These are phyloP conservation scores for Rusavskia elegans DNA, from an alignment of 495 filamentous ascomycete species.

Conservation along the genomic window DNA sequence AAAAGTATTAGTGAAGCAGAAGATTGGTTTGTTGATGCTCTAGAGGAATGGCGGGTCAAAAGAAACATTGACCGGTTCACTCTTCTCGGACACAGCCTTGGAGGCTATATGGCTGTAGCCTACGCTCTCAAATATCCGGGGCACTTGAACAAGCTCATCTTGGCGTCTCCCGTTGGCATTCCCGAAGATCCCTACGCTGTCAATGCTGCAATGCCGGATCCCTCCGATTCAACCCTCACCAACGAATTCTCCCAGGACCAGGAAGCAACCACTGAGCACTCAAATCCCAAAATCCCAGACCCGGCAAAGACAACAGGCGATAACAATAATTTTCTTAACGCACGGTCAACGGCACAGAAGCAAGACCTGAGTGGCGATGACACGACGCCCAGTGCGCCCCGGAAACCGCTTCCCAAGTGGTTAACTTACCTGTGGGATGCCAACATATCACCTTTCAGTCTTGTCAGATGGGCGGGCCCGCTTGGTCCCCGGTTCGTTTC, in stretches of 20 bases:
- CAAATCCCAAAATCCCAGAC: constrained; percentile 13
- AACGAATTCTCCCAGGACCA: constrained; percentile 69
- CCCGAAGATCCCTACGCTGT: constrained; percentile 91
- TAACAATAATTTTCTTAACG: constrained; percentile 45
- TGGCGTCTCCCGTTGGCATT: constrained; percentile 86
- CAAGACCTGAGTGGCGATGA: constrained; percentile 14
- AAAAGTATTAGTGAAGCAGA: constrained; percentile 83
- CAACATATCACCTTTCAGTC: constrained; percentile 85
- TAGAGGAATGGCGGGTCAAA: constrained; percentile 88
- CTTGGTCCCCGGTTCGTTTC: constrained; percentile 83
- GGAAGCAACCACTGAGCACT: constrained; percentile 29
- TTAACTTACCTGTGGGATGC: constrained; percentile 89
- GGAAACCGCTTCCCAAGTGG: constrained; percentile 63
- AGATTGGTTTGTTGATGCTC: constrained; percentile 86
- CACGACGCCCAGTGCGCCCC: constrained; percentile 25
- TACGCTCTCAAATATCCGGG: constrained; percentile 95
- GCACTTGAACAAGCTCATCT: constrained; percentile 82
- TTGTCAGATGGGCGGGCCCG: constrained; percentile 82
- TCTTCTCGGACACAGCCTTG: constrained; percentile 79
- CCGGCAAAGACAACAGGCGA: constrained; percentile 23
- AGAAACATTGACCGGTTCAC: constrained; percentile 87
- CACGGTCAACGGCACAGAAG: constrained; percentile 24
- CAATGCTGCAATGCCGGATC: constrained; percentile 63
- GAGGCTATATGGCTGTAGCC: constrained; percentile 84
- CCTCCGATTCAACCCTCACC: constrained; percentile 46